Evolutionary conservation across 1,284 basidiomycete species (phyloP), one percentile per base, ranked within the genome.

Genomic region (Apiotrichum laibachii): DNA sequence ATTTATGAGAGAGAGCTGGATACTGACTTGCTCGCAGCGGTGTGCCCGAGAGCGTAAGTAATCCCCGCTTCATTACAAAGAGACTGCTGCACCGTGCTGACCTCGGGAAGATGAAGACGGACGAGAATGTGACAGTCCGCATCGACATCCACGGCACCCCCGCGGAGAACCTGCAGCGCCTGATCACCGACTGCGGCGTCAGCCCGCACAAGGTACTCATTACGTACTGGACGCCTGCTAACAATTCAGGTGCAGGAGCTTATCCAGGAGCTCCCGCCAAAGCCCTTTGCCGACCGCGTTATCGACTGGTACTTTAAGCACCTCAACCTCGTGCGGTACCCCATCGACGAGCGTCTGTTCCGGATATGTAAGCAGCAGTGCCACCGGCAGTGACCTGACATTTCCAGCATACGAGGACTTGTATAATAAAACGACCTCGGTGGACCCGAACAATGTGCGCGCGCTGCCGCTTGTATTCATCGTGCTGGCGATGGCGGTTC

Each of bases 321-420:
- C 67, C 92, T 93, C 76, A 96, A 96, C 73, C 92, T 90, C 84
- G 92, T 92, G n/a, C 85, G 92, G 43, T 93, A 95, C 76, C 92
- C 92, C 34, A 85, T 96, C 35, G 91, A 90, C 49, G 92, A 95
- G 65, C 83, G 84, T 50, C 87, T 90, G 57, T 96, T 96, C 76
- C 84, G 92, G 53, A 65, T 82, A 37, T 85, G 73, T 74, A 33
- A 21, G 40, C 8, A 15, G 5, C n/a, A 33, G 47, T 8, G 5
- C 15, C 26, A 0, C 19, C 19, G 21, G 22, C n/a, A 19, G 18
- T 42, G 33, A 19, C 37, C 55, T 65, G 21, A 61, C 50, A 7
- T 15, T 40, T 18, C 13, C 40, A 71, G 77, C 89, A 0, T 96
- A 93, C 74, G 82, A 86, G 46, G 87, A 90, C 33, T 82, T 96